Conservation (phyloP, 306 rosid genomes). For the Geum urbanum region DNA sequence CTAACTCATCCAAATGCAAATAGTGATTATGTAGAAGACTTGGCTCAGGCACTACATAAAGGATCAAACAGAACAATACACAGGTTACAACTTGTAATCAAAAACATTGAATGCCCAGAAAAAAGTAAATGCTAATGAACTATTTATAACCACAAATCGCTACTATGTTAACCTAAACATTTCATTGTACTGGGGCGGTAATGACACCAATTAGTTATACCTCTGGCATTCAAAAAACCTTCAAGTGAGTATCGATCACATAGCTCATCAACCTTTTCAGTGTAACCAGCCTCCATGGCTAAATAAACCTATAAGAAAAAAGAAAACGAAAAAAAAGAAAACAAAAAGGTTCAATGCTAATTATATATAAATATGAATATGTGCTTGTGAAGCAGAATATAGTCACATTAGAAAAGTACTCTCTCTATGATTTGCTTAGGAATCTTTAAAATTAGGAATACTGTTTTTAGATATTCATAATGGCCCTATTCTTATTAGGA, state of each 20-base stretch:
- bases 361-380: neutral
- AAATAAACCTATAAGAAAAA: conserved; percentile 61
- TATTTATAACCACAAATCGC: neutral
- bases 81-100: conserved; percentile 12
- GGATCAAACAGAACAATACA: neutral
- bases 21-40: conserved; percentile 47
- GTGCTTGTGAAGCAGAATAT: no score
- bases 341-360: neutral
- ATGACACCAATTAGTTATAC: conserved; percentile 29
- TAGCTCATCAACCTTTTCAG: conserved; percentile 81
- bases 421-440: no score
- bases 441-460: no score
- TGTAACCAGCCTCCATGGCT: conserved; percentile 98
- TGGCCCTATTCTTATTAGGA: no score
- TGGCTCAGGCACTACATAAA: conserved; percentile 52
- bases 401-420: no score
- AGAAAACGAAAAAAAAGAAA: neutral
- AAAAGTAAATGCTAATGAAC: neutral
- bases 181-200: neutral
- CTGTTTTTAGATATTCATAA: no score
- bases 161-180: neutral
- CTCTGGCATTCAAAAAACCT: conserved; percentile 53
- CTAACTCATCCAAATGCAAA: conserved; percentile 64
- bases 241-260: conserved; percentile 73
- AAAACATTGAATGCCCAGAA: neutral